Evolutionary conservation across 2,329 filamentous ascomycete genomes (phyloP).

Genomic region (Fusarium nelsonii): DNA sequence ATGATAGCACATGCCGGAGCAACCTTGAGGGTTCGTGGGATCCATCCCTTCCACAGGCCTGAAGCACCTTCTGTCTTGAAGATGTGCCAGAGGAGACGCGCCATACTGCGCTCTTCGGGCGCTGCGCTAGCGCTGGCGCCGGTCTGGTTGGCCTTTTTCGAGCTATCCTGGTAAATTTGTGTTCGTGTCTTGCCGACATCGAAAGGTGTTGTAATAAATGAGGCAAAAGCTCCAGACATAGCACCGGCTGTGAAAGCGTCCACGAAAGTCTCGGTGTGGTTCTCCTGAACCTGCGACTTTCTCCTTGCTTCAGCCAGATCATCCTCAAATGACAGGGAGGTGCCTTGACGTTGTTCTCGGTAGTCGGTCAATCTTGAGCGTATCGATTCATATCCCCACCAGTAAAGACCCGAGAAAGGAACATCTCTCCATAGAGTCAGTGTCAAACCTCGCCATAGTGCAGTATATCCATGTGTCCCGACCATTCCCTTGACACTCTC

Average conservation of each 20-base stretch:
- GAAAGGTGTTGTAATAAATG: slow-evolving; percentile 92
- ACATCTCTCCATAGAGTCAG: slow-evolving; percentile 97
- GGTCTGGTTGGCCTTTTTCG: slow-evolving; percentile 32
- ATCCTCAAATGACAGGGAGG: slow-evolving; percentile 52
- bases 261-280: slow-evolving; percentile 80
- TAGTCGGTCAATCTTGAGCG: slow-evolving; percentile 77
- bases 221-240: slow-evolving; percentile 83
- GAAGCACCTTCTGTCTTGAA: slow-evolving; percentile 84
- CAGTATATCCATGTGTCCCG: slow-evolving; percentile 77
- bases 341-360: slow-evolving; percentile 66
- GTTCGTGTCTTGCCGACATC: slow-evolving; percentile 97
- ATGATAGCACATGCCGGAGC: slow-evolving; percentile 98
- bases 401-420: slow-evolving; percentile 96
- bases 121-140: slow-evolving; percentile 54
- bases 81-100: slow-evolving; percentile 88
- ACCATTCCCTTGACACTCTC: slow-evolving; percentile 85
- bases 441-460: slow-evolving; percentile 90
- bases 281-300: slow-evolving; percentile 73
- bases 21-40: slow-evolving; percentile 91
- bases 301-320: slow-evolving; percentile 59
- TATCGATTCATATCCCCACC: slow-evolving; percentile 95
- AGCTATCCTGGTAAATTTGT: slow-evolving; percentile 78
- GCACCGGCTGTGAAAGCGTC: slow-evolving; percentile 93
- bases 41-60: slow-evolving; percentile 92
- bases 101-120: slow-evolving; percentile 84